Evolutionary conservation across 257 asterid genomes (phyloP).

Genomic region (Solanum tarapatanum): DNA sequence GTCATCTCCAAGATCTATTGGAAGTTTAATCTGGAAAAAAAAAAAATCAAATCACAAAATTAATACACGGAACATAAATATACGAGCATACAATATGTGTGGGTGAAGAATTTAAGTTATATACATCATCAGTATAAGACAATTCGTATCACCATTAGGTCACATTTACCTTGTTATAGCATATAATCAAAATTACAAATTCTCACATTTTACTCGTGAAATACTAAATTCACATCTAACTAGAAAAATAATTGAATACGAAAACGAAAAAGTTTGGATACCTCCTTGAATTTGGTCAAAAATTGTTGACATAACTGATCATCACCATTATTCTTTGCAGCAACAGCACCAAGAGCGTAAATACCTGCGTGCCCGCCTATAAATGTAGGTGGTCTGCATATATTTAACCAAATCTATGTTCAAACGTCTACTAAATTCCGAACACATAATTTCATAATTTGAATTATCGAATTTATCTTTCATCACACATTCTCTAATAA

Average conservation of each 20-base stretch:
- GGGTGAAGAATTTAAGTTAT: too few species aligned
- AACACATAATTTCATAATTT: not conserved
- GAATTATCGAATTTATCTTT: too few species aligned
- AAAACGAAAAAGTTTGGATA: not conserved
- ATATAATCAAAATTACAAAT: not conserved
- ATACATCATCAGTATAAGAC: not conserved
- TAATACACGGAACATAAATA: not conserved
- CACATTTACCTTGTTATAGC: not conserved
- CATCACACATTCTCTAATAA: not conserved
- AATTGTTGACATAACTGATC: not conserved
- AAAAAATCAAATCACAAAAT: not conserved
- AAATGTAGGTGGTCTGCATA: constrained; percentile 54
- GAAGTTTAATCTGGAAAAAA: constrained; percentile 41
- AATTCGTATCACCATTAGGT: not conserved
- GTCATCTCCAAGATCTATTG: constrained; percentile 54
- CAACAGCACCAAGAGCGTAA: constrained; percentile 77
- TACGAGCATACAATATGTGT: not conserved
- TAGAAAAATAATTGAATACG: too few species aligned
- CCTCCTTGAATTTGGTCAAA: not conserved
- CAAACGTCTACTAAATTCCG: not conserved
- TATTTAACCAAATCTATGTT: not conserved
- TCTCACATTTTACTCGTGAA: not conserved
- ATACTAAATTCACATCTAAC: not conserved
- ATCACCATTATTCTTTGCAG: constrained; percentile 44
- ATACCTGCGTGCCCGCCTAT: constrained; percentile 62